Conservation (phyloP, 495 filamentous ascomycete species). For the Oleoguttula mirabilis region DNA sequence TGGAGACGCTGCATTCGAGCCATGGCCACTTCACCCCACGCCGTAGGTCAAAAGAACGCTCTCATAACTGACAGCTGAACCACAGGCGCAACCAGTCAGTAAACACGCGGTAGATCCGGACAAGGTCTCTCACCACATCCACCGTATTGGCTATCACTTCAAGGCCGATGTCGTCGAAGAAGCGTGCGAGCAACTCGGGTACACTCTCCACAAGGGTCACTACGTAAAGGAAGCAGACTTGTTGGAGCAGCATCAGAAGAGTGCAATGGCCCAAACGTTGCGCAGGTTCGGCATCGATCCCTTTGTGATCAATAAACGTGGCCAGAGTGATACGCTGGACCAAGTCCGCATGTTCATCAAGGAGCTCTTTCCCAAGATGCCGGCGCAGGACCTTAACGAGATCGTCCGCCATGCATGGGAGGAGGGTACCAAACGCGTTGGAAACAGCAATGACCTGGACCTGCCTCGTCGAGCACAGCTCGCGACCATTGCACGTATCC, state of each 20-base stretch:
- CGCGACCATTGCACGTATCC: slow-evolving; percentile 74
- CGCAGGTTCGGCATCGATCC: slow-evolving; percentile 1
- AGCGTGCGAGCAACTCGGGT: slow-evolving; percentile 39
- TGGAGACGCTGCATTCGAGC: no score
- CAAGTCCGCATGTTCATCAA: slow-evolving; percentile 62
- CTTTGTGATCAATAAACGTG: slow-evolving; percentile 5
- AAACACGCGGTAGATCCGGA: slow-evolving; percentile 35
- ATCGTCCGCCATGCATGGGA: slow-evolving; percentile 77
- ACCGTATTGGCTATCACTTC: slow-evolving; percentile 74
- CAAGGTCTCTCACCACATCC: slow-evolving; percentile 52
- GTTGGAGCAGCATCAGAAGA: not conserved
- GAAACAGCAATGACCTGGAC: slow-evolving; percentile 51
- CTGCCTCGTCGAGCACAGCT: slow-evolving; percentile 67
- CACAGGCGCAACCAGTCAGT: slow-evolving; percentile 16
- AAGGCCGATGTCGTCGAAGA: slow-evolving; percentile 43
- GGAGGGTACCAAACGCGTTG: slow-evolving; percentile 56
- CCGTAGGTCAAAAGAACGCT: no score
- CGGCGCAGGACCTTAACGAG: slow-evolving; percentile 57
- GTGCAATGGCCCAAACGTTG: slow-evolving; percentile 2
- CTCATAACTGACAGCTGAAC: not conserved
- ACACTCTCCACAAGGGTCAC: slow-evolving; percentile 32
- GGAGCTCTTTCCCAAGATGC: slow-evolving; percentile 81
- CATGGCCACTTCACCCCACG: no score
- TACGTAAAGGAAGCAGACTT: slow-evolving; percentile 33
- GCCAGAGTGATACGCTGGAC: slow-evolving; percentile 10